Evolutionary conservation across 1,284 basidiomycete species (phyloP).

Genomic region (Apiotrichum brassicae): DNA sequence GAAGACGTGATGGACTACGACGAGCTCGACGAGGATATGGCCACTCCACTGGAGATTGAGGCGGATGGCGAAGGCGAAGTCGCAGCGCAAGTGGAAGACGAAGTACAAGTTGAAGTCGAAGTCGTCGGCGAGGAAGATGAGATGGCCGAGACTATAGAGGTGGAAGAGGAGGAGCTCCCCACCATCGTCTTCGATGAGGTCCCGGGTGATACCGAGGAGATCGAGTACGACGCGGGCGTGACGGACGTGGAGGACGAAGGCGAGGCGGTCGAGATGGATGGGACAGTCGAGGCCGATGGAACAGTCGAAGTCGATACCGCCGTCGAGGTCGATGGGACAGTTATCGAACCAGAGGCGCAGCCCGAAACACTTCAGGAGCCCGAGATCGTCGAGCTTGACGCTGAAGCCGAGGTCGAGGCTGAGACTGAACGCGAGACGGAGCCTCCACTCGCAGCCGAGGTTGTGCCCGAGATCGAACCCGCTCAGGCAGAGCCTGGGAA

Average conservation of each 20-base stretch:
- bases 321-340: too few relatives aligned
- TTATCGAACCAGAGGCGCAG: too few relatives aligned
- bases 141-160: background rate
- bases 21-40: constrained; percentile 7
- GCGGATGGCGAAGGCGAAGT: constrained; percentile 11
- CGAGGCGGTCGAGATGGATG: too few relatives aligned
- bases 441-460: too few relatives aligned
- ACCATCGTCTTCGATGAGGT: background rate
- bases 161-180: background rate
- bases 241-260: background rate
- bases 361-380: background rate
- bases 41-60: constrained; percentile 10
- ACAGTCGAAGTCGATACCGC: too few relatives aligned
- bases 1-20: constrained; percentile 12
- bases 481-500: too few relatives aligned
- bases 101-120: background rate
- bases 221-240: constrained; percentile 1
- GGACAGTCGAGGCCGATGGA: too few relatives aligned
- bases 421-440: too few relatives aligned
- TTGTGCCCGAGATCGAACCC: too few relatives aligned
- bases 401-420: background rate
- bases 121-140: background rate
- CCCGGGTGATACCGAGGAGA: constrained; percentile 3
- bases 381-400: background rate
- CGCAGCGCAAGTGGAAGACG: too few relatives aligned